Base-by-base conservation (phyloP, 75 land plant genomes). In the Gnetum montanum region DNA sequence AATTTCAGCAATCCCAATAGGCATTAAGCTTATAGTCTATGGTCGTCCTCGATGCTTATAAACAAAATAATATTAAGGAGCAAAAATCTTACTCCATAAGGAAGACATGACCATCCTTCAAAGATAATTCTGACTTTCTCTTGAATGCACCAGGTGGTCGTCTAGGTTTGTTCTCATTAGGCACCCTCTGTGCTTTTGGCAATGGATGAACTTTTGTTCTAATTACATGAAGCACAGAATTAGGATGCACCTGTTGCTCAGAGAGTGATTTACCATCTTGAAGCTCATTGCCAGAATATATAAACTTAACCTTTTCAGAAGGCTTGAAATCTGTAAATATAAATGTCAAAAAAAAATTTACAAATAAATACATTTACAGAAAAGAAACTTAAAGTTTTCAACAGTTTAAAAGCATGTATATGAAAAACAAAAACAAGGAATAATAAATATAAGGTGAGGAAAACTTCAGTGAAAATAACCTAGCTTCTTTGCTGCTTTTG, bases 21-120 rank as follows among this genome's bases (percentile, higher is more conserved):
- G n/a, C n/a, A n/a, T n/a, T n/a, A n/a, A n/a, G n/a, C n/a, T n/a
- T n/a, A n/a, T n/a, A n/a, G n/a, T n/a, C n/a, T n/a, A n/a, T n/a
- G n/a, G n/a, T n/a, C n/a, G n/a, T n/a, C n/a, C n/a, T n/a, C n/a
- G n/a, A n/a, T n/a, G n/a, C n/a, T n/a, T n/a, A n/a, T n/a, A n/a
- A n/a, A n/a, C n/a, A n/a, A n/a, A n/a, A n/a, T n/a, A n/a, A n/a
- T n/a, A n/a, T n/a, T n/a, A n/a, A n/a, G n/a, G n/a, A n/a, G n/a
- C n/a, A n/a, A n/a, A n/a, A n/a, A n/a, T n/a, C n/a, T n/a, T 80
- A 95, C 99, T 95, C 99, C 85, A 87, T 81, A 8, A 95, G 61
- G 57, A 88, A 96, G 15, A 95, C 79, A 70, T 83, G 99, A 8
- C 99, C 99, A 74, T 80, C 96, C 69, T 95, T 95, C 1, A 76